Percentiles rank a stretch among this genome's conserved stretches.
These are phyloP conservation scores for Eucalyptus rudis DNA, from an alignment of 345 rosid genomes.

Conservation along the genomic window DNA sequence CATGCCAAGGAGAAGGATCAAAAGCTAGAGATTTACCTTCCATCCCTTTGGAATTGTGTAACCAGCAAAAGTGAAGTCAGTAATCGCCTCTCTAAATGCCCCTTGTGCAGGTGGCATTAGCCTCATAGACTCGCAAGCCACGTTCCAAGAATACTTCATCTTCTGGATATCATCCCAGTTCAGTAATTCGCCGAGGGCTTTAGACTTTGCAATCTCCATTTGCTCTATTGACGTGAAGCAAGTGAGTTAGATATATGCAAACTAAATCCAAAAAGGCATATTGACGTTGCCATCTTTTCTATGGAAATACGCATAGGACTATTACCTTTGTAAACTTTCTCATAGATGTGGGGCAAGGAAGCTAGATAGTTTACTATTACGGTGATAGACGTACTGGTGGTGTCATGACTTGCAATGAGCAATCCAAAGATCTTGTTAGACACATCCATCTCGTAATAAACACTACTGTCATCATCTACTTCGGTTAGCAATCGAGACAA, in stretches of 20 bases:
- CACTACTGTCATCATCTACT: background rate
- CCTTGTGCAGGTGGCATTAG: background rate
- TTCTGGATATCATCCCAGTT: background rate
- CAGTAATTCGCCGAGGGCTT: background rate
- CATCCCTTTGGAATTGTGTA: background rate
- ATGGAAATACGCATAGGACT: background rate
- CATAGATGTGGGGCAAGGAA: background rate
- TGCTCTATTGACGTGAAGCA: background rate
- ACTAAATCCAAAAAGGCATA: background rate
- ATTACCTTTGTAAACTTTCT: background rate
- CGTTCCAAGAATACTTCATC: background rate
- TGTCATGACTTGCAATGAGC: background rate
- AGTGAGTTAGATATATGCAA: background rate
- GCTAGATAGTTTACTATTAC: background rate
- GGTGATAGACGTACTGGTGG: background rate
- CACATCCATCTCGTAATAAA: background rate
- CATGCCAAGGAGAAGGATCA: background rate
- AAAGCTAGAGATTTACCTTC: background rate
- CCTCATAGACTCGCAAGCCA: background rate
- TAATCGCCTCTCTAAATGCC: background rate
- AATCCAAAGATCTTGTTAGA: background rate
- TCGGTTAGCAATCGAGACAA: background rate
- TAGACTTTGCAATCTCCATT: background rate
- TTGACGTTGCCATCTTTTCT: background rate
- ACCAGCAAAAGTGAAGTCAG: background rate